Percentiles rank a stretch among this genome's conserved stretches.
Evolutionary conservation across 192 early-diverging fungal genomes (phyloP).

Genomic region (Nowakowskiella sp.): DNA sequence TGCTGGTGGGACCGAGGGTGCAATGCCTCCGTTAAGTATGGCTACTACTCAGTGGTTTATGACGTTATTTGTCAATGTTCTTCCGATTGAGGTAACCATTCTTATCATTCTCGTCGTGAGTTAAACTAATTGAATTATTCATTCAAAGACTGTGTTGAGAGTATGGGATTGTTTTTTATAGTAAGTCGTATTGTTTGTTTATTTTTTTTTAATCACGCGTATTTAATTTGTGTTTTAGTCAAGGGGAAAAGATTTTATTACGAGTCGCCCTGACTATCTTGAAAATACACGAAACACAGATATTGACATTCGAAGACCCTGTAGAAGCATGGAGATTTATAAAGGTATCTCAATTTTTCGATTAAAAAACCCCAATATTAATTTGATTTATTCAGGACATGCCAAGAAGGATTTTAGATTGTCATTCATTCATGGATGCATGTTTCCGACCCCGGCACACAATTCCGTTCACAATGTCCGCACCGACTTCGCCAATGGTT

Average conservation of each 20-base stretch:
- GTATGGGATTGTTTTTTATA: constrained; percentile 80
- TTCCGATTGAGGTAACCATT: constrained; percentile 55
- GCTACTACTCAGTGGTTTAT: constrained; percentile 80
- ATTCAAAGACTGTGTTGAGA: constrained; percentile 55
- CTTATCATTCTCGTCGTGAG: not conserved
- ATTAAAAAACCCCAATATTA: too few relatives aligned
- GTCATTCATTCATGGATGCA: constrained; percentile 24
- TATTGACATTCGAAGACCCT: constrained; percentile 32
- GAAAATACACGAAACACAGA: constrained; percentile 52
- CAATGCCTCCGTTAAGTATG: constrained; percentile 59
- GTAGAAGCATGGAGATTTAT: constrained; percentile 30
- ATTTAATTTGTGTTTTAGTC: constrained; percentile 29
- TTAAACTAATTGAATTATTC: not conserved
- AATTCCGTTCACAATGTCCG: constrained; percentile 18
- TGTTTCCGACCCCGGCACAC: constrained; percentile 23
- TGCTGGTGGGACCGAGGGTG: constrained; percentile 35
- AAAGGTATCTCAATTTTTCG: constrained; percentile 19
- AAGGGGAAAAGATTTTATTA: constrained; percentile 64
- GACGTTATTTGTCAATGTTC: constrained; percentile 68
- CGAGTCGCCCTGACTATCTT: constrained; percentile 67
- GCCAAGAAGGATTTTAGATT: constrained; percentile 24
- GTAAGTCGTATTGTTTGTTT: constrained; percentile 15
- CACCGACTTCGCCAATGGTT: too few relatives aligned
- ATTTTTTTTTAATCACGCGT: not conserved
- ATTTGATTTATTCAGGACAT: constrained; percentile 6